phyloP scores from a whole-genome alignment of 2,329 filamentous ascomycete genomes.

The Rhinocladiella mackenziei region DNA sequence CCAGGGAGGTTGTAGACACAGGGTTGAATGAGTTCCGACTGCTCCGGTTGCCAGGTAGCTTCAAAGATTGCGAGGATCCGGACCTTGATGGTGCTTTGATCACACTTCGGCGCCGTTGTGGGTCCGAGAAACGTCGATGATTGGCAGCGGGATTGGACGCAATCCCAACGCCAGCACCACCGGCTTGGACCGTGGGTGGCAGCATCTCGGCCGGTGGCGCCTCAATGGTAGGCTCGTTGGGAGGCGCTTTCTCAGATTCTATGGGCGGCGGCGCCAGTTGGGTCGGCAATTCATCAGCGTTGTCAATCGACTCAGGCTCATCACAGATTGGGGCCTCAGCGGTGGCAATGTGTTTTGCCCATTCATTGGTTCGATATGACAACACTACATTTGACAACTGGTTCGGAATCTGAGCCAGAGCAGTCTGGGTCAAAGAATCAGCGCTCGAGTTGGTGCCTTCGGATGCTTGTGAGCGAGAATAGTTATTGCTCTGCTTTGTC shows the following conservation, averaged over 20 bases:
- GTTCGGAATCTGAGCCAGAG: constrained; percentile 59
- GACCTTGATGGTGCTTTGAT: constrained; percentile 10
- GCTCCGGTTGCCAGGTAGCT: constrained; percentile 6
- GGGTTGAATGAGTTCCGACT: constrained; percentile 15
- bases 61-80: constrained; percentile 14
- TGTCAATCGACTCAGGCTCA: constrained; percentile 51
- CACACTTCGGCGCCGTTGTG: constrained; percentile 12
- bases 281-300: constrained; percentile 19
- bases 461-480: constrained; percentile 13
- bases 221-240: constrained; percentile 3
- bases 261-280: constrained; percentile 12
- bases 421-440: constrained; percentile 34
- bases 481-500: background rate
- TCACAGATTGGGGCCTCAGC: constrained; percentile 70
- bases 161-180: constrained; percentile 21
- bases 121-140: constrained; percentile 18
- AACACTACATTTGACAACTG: constrained; percentile 71
- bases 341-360: constrained; percentile 80
- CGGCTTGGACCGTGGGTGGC: constrained; percentile 13
- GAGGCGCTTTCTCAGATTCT: background rate
- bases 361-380: constrained; percentile 88
- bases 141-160: constrained; percentile 8
- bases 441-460: constrained; percentile 22
- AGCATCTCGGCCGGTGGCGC: constrained; percentile 5
- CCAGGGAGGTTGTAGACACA: constrained; percentile 12